Base-by-base conservation (phyloP, 225 moss, liverwort and hornwort genomes). In the Bryoerythrophyllum caledonicum region DNA sequence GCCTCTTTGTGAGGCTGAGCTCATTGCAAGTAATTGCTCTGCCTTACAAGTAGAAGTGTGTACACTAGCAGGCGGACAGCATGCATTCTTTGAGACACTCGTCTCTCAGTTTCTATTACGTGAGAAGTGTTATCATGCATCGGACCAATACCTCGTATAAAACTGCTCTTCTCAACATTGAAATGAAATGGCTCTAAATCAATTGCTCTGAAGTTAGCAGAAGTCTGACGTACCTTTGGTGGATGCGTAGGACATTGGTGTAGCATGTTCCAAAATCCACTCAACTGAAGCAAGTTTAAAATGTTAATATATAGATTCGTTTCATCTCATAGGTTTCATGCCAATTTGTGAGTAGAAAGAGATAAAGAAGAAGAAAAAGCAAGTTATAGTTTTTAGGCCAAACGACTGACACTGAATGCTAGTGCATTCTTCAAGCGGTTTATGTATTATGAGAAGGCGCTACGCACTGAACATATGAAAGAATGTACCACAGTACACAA, bases 401-500 rank as follows among this genome's bases (percentile, higher is more conserved):
- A 53, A 35, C 19, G 15, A 41, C 28, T 71, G 64, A 63, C 35
- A 61, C 63, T 24, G n/a, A 49, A 65, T 20, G 40, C 15, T 73
- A 32, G 21, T 61, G 24, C 20, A 16, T 51, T 41, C 74, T 53
- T 51, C 26, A 26, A 15, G n/a, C 16, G 58, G 60, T 26, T 66
- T 54, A 1, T 0, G 54, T 35, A 26, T 19, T 7, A 65, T 54
- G 26, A 41, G 59, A 32, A 11, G 8, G 54, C 4, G 11, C 21
- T 56, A 19, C 32, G 23, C 27, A 34, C 13, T 24, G 24, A 71
- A 75, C 19, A 63, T 34, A 59, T 30, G 72, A 77, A 78, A 60
- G 52, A 74, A 60, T 70, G 58, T n/a, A 77, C 9, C 58, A 16
- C 17, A 59, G 43, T 64, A n/a, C 38, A 60, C 30, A 66, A 74